phyloP scores from a whole-genome alignment of 179 eudicot genomes.

The Beta corolliflora region DNA sequence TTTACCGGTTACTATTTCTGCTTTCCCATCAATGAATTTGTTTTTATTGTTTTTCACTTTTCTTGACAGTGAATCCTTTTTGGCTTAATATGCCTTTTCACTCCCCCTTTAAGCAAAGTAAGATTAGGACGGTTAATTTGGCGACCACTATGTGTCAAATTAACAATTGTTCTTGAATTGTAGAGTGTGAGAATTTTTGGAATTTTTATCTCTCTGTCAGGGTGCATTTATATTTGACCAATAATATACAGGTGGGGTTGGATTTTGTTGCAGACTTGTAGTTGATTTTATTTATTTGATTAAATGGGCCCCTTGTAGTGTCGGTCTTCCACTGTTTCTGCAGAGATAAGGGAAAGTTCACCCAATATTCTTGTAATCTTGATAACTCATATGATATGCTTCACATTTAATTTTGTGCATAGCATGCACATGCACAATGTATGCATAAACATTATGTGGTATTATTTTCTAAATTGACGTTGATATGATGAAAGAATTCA shows the following conservation, averaged over 20 bases:
- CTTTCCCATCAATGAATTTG: neutral
- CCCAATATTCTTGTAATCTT: no score
- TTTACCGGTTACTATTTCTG: neutral
- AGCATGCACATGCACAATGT: no score
- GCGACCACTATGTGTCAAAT: neutral
- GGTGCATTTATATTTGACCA: neutral
- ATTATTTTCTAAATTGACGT: no score
- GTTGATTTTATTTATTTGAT: neutral
- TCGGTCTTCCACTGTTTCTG: neutral
- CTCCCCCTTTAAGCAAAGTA: neutral
- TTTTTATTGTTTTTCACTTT: neutral
- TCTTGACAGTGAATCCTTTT: constrained; percentile 9
- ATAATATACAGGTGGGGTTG: constrained; percentile 5
- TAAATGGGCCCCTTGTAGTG: neutral
- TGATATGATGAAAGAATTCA: no score
- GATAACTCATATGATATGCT: no score
- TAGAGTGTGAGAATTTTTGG: constrained; percentile 14
- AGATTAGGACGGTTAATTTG: neutral
- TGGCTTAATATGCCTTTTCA: neutral
- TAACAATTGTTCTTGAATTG: neutral
- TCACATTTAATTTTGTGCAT: no score
- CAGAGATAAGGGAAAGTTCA: no score
- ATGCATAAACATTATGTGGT: no score
- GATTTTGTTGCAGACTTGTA: neutral
- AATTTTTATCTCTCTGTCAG: constrained; percentile 9